phyloP scores from a whole-genome alignment of 495 filamentous ascomycete species.

The Hypoxylon fragiforme region DNA sequence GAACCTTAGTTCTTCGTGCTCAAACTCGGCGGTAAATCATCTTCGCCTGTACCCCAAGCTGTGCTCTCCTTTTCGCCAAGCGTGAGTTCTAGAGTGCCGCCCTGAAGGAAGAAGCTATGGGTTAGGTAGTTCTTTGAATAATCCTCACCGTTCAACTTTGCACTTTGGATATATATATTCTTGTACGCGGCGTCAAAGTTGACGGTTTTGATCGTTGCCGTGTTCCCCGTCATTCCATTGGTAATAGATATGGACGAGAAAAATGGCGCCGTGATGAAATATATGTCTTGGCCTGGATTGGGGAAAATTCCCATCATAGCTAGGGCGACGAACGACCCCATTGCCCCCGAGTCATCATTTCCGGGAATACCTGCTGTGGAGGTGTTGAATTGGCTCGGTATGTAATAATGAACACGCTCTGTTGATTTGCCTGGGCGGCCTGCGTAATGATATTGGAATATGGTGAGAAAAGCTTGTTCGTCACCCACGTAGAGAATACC shows the following conservation, averaged over 20 bases:
- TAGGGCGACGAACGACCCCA: slow-evolving; percentile 67
- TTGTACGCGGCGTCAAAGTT: slow-evolving; percentile 67
- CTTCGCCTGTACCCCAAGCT: slow-evolving; percentile 62
- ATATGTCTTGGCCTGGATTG: slow-evolving; percentile 67
- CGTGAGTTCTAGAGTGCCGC: slow-evolving; percentile 62
- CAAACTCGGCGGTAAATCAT: slow-evolving; percentile 63
- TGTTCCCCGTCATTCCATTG: slow-evolving; percentile 60
- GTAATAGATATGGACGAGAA: slow-evolving; percentile 64
- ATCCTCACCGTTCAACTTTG: slow-evolving; percentile 60
- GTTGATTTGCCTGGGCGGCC: slow-evolving; percentile 65
- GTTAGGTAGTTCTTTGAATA: slow-evolving; percentile 69
- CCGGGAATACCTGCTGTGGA: slow-evolving; percentile 64
- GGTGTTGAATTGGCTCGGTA: slow-evolving; percentile 64
- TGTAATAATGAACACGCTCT: slow-evolving; percentile 63
- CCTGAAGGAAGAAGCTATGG: slow-evolving; percentile 68
- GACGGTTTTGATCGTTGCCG: slow-evolving; percentile 60
- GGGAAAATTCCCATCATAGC: slow-evolving; percentile 70
- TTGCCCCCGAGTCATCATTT: slow-evolving; percentile 70
- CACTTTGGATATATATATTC: slow-evolving; percentile 68
- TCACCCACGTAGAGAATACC: slow-evolving; percentile 67
- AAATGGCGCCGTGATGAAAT: slow-evolving; percentile 65
- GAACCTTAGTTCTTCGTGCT: slow-evolving; percentile 34
- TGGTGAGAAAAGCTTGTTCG: slow-evolving; percentile 65
- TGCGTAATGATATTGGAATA: slow-evolving; percentile 69
- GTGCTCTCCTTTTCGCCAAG: slow-evolving; percentile 65